Evolutionary conservation across 371 early-diverging fungal species (phyloP).

Genomic region (Sporodiniella umbellata): DNA sequence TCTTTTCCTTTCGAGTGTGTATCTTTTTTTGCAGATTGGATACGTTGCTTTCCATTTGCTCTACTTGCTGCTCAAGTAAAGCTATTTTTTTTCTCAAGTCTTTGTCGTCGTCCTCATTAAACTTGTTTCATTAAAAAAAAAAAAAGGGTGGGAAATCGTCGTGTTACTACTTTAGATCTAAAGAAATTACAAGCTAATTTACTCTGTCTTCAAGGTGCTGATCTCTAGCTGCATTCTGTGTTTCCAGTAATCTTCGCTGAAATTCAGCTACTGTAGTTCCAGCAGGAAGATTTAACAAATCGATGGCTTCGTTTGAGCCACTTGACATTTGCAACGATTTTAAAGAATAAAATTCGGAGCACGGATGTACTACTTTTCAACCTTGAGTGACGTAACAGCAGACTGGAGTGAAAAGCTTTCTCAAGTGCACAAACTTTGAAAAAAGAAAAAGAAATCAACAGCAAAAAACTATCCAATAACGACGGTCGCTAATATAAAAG

Average conservation of each 20-base stretch:
- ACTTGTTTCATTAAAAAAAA: neutral
- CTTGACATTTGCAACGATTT: constrained; percentile 7
- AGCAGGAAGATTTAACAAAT: constrained; percentile 15
- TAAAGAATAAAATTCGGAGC: too few relatives aligned
- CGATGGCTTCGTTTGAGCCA: constrained; percentile 2
- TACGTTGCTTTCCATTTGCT: constrained; percentile 15
- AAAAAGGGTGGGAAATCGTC: neutral
- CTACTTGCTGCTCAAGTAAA: constrained; percentile 5
- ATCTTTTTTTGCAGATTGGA: constrained; percentile 12
- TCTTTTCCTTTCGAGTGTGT: constrained; percentile 4
- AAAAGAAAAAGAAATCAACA: too few relatives aligned
- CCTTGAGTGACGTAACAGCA: too few relatives aligned
- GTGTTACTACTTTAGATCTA: neutral
- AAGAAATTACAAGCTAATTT: constrained; percentile 2
- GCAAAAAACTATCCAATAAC: too few relatives aligned
- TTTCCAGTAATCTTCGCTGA: constrained; percentile 23
- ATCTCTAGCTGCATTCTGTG: constrained; percentile 14
- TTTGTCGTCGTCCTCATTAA: constrained; percentile 10
- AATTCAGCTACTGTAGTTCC: constrained; percentile 24
- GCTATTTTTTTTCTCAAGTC: constrained; percentile 11
- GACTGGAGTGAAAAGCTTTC: too few relatives aligned
- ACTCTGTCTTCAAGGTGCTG: constrained; percentile 24
- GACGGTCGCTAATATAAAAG: too few relatives aligned
- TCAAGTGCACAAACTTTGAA: too few relatives aligned
- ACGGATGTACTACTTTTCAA: too few relatives aligned